Base-by-base conservation (phyloP, 306 rosid genomes). In the Trifolium repens region DNA sequence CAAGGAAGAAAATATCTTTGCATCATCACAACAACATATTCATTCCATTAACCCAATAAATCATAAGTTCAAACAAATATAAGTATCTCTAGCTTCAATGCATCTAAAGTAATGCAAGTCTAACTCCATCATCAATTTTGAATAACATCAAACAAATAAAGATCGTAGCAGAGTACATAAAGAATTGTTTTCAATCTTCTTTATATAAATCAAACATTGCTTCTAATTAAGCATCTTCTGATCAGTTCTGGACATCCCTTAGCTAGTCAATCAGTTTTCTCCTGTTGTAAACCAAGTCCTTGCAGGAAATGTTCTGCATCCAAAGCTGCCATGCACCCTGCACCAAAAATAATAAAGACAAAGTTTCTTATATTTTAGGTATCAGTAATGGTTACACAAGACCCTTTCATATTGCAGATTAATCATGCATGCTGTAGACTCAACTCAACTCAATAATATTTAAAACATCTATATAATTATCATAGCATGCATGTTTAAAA, bases 311-410 rank as follows among this genome's bases (percentile, higher is more conserved):
- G 98, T 71, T 93, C 98, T 52, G 98, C 98, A 67, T 93, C 98
- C 89, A 93, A 84, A 44, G 98, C 98, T 19, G 96, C 94, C 98
- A 93, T 93, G 88, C 98, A 93, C 61, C 98, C 98, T 93, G 89
- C 84, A 79, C 67, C 69, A 71, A 16, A 34, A 42, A 60, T 59
- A 43, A 30, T 30, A 30, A 30, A 30, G 34, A 30, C 30, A 47
- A 47, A 30, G 5, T 11, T 55, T 81, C 70, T 46, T 17, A 37
- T 43, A 46, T 55, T 67, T 67, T n/a, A 57, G 53, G 75, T 47
- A 43, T 52, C 15, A 14, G 17, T 49, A 44, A 40, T 22, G 19
- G 17, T 40, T 72, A 54, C 35, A 26, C 24, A 16, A 19, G 54
- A 49, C 54, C 54, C 19, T 49, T 9, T 14, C 47, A 49, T 49